Conservation (phyloP, 345 rosid species). For the Populus davidiana region DNA sequence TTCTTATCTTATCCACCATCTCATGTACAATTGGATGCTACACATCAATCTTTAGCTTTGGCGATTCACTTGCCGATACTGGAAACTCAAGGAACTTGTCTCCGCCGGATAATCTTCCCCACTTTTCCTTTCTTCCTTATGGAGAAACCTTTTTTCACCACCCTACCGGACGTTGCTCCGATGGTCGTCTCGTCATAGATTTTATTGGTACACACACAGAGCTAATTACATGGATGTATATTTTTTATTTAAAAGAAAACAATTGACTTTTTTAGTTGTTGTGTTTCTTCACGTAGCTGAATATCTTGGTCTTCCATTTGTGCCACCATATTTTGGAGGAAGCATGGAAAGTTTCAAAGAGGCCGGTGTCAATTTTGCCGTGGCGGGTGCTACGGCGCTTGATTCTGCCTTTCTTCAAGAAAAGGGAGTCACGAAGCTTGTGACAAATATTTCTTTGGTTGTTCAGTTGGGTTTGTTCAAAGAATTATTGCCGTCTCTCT, state of each 20-base stretch:
- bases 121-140: conserved; percentile 36
- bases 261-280: background rate
- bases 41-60: conserved; percentile 52
- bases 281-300: conserved; percentile 28
- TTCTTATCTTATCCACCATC: background rate
- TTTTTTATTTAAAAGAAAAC: no score
- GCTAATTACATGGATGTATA: background rate
- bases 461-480: conserved; percentile 43
- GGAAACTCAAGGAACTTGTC: conserved; percentile 33
- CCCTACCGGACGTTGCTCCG: conserved; percentile 47
- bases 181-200: conserved; percentile 56
- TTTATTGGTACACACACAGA: conserved; percentile 36
- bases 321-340: conserved; percentile 41
- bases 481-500: conserved; percentile 37
- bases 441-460: conserved; percentile 33
- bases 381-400: conserved; percentile 50
- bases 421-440: conserved; percentile 24
- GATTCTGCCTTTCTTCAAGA: conserved; percentile 25
- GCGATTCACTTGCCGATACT: conserved; percentile 55
- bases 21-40: background rate
- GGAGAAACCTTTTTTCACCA: conserved; percentile 43
- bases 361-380: conserved; percentile 53
- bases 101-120: conserved; percentile 13
- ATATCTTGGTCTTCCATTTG: conserved; percentile 31
- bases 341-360: conserved; percentile 12